A percentile compares a stretch with the other conserved stretches of the same genome.
Evolutionary conservation across 75 land plant genomes (phyloP).

Genomic region (Sequoia sempervirens): DNA sequence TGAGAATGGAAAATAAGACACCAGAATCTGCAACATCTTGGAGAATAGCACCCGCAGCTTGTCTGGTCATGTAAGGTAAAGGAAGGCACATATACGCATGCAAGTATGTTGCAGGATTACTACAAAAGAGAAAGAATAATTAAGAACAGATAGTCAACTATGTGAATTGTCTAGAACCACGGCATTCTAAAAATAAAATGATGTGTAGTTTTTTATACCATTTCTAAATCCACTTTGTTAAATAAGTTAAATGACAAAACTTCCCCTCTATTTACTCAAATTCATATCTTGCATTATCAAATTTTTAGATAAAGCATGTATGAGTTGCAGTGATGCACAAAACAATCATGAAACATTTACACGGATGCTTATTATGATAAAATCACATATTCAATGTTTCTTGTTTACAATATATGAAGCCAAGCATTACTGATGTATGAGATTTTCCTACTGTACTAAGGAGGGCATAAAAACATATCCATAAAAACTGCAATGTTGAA

Average conservation of each 20-base stretch:
- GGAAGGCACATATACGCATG: slow-evolving; percentile 98
- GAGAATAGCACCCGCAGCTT: slow-evolving; percentile 87
- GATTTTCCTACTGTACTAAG: background rate
- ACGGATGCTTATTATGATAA: background rate
- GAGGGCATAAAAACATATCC: background rate
- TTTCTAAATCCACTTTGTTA: background rate
- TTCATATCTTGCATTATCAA: background rate
- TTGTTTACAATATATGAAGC: background rate
- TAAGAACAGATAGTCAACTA: background rate
- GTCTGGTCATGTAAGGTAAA: slow-evolving; percentile 83
- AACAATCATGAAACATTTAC: background rate
- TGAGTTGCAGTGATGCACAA: background rate
- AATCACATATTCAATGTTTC: background rate
- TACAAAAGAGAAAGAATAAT: slow-evolving; percentile 17
- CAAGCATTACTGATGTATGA: background rate
- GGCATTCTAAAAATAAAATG: background rate
- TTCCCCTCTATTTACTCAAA: background rate
- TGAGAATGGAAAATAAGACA: slow-evolving; percentile 80
- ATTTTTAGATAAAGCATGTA: background rate
- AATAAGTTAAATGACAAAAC: background rate
- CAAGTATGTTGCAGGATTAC: slow-evolving; percentile 94
- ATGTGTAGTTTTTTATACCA: background rate
- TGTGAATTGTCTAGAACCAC: background rate
- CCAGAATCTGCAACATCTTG: slow-evolving; percentile 97
- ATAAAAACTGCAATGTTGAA: background rate